Base-by-base conservation (phyloP, 345 rosid genomes). In the Microthlaspi erraticum region DNA sequence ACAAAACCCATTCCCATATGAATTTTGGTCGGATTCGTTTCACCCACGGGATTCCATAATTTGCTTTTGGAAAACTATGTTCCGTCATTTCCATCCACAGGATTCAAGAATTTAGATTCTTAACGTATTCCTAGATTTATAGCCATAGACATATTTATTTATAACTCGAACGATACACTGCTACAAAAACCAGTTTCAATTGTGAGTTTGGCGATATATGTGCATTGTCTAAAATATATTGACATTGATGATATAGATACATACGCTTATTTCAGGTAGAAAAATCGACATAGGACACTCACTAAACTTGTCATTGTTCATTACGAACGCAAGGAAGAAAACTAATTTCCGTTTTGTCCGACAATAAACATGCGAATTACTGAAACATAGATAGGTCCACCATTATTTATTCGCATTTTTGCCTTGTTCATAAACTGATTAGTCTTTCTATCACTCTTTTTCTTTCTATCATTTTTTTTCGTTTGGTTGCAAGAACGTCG, bases 351-450 rank as follows among this genome's bases (percentile, higher is more conserved):
- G 43, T 32, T 2, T 41, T 16, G 10, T 10, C 42, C 39, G 50
- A 64, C 64, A 23, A 11, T 45, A 73, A 46, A 64, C 52, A 56
- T 54, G 59, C 34, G 45, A 66, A 42, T 57, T 73, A 49, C 71
- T 58, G 37, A 41, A 66, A 51, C 67, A 73, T 58, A 1, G 14
- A 49, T 39, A 65, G 66, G 72, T 73, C 77, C 77, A 66, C 77
- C 31, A 58, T 49, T 23, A 20, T 9, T 31, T 32, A 17, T 36
- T 17, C 46, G 18, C 18, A 18, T 14, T 46, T 70, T 48, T 43
- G 12, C 51, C 29, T 39, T 53, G 45, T 62, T 51, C 45, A 19
- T 51, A 42, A n/a, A 50, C 19, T 63, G 14, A 43, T 20, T 20
- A 43, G 55, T 37, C 5, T 64, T 36, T 37, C 31, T 45, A 26